Percentiles rank a stretch among this genome's conserved stretches.
phyloP scores from a whole-genome alignment of 371 early-diverging fungal genomes.

The Zychaea mexicana region DNA sequence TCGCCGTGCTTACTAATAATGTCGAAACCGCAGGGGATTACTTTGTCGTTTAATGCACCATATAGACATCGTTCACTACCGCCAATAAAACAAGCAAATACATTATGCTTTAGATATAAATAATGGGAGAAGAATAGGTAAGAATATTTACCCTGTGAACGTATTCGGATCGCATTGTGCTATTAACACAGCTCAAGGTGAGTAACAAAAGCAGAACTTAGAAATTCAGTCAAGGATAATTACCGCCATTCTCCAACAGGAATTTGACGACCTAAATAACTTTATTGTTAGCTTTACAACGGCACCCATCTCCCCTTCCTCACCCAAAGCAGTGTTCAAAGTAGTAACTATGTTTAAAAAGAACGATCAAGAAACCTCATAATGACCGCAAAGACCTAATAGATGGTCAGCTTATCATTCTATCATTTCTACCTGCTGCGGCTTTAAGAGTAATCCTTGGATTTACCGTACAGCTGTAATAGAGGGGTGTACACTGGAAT shows the following conservation, averaged over 20 bases:
- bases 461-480: slow-evolving; percentile 37
- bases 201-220: too few species aligned
- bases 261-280: slow-evolving; percentile 10
- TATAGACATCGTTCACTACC: slow-evolving; percentile 44
- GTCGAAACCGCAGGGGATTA: background rate
- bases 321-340: too few species aligned
- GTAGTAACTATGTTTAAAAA: too few species aligned
- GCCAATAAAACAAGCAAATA: background rate
- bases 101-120: background rate
- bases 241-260: slow-evolving; percentile 22
- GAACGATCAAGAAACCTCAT: slow-evolving; percentile 13
- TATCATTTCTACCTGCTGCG: background rate
- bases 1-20: background rate
- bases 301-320: background rate
- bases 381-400: slow-evolving; percentile 39
- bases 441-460: background rate
- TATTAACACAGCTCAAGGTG: too few species aligned
- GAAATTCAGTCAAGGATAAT: too few species aligned
- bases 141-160: slow-evolving; percentile 34
- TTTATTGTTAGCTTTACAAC: background rate
- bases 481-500: slow-evolving; percentile 45
- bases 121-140: background rate
- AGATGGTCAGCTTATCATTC: background rate
- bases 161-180: slow-evolving; percentile 45
- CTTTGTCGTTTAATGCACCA: slow-evolving; percentile 35